These are phyloP conservation scores for Boletales sp. DNA, from an alignment of 768 basidiomycete genomes.

Conservation along the genomic window DNA sequence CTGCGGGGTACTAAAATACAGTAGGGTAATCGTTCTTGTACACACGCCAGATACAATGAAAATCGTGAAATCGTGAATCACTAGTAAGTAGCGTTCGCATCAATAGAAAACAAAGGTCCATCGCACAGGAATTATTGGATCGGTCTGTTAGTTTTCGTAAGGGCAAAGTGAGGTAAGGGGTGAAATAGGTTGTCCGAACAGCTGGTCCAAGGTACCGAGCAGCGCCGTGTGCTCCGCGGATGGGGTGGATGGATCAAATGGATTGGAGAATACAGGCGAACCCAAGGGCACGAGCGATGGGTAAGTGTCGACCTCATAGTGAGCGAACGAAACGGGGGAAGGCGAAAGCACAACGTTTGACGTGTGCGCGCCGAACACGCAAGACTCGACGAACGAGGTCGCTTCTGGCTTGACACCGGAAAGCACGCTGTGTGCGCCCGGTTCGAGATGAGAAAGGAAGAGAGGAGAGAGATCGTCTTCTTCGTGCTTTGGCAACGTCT, in stretches of 20 bases:
- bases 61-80: too few relatives aligned
- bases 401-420: constrained; percentile 32
- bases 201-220: constrained; percentile 25
- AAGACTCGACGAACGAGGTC: constrained; percentile 24
- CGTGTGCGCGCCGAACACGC: constrained; percentile 19
- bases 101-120: too few relatives aligned
- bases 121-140: background rate
- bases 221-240: constrained; percentile 5
- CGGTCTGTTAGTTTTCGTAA: constrained; percentile 13
- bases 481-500: constrained; percentile 7
- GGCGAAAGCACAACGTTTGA: background rate
- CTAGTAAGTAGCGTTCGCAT: too few relatives aligned
- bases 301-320: constrained; percentile 11
- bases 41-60: too few relatives aligned
- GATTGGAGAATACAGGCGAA: constrained; percentile 31
- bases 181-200: constrained; percentile 29
- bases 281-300: constrained; percentile 10
- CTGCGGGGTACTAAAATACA: too few relatives aligned
- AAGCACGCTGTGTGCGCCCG: constrained; percentile 21
- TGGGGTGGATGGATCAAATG: constrained; percentile 17
- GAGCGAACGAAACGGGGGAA: constrained; percentile 5
- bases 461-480: background rate
- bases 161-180: constrained; percentile 16
- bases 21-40: too few relatives aligned
- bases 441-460: constrained; percentile 21